These are phyloP conservation scores for Dittrichia graveolens DNA, from an alignment of 129 eudicot species.

Conservation along the genomic window DNA sequence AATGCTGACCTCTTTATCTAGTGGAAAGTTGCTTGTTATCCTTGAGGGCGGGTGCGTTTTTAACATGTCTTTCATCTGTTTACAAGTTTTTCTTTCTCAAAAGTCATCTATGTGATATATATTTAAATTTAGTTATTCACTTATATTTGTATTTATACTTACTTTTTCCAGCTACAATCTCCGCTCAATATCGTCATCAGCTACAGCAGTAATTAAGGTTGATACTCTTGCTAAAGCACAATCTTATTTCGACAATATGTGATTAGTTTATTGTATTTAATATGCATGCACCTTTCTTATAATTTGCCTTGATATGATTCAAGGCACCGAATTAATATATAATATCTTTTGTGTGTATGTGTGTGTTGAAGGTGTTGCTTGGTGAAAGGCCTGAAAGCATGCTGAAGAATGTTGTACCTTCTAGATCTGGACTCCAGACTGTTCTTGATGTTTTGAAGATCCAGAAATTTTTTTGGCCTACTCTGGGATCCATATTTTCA, in stretches of 20 bases:
- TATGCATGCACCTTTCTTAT: neutral
- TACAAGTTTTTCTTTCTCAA: neutral
- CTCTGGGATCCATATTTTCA: conserved; percentile 46
- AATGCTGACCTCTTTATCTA: conserved; percentile 63
- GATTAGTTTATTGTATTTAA: conserved; percentile 1
- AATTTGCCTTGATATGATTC: neutral
- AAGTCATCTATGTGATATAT: neutral
- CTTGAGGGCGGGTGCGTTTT: conserved; percentile 97
- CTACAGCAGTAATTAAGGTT: conserved; percentile 94
- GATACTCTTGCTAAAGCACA: conserved; percentile 8
- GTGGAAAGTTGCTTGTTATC: conserved; percentile 90
- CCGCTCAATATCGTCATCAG: conserved; percentile 97
- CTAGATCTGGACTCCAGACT: conserved; percentile 70
- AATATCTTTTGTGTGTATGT: neutral
- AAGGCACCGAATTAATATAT: too few relatives aligned
- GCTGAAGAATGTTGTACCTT: conserved; percentile 53
- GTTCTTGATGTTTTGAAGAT: conserved; percentile 73
- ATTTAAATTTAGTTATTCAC: too few relatives aligned
- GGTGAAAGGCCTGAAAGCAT: conserved; percentile 61
- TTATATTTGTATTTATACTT: neutral
- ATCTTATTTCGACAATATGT: neutral
- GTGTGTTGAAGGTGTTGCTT: conserved; percentile 68
- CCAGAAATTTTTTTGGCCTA: conserved; percentile 78
- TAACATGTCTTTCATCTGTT: conserved; percentile 11
- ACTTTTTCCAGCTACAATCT: conserved; percentile 80